Conservation (phyloP, 495 filamentous ascomycete genomes). For the Geoglossum glabrum region DNA sequence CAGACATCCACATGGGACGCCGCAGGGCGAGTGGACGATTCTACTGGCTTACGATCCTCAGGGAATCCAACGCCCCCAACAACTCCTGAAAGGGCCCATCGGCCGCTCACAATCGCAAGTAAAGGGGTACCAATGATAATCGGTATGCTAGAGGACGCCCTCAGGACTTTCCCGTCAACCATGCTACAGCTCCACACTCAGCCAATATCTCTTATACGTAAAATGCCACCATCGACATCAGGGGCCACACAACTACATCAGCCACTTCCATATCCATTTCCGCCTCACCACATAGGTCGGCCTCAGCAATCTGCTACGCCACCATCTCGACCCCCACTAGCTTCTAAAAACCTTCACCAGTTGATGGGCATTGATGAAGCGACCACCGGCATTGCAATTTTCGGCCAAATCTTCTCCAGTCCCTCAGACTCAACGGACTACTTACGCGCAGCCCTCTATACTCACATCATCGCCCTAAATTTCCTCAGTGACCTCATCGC, state of each 20-base stretch:
- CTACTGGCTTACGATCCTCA: neutral
- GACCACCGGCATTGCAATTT: neutral
- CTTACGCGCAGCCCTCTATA: neutral
- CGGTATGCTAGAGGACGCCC: neutral
- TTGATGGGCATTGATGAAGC: neutral
- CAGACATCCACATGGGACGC: neutral
- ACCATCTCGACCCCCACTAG: neutral
- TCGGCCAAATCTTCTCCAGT: neutral
- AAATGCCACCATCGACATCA: neutral
- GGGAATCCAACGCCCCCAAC: neutral
- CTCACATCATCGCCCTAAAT: slow-evolving; percentile 1
- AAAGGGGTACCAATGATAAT: neutral
- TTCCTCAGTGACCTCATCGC: neutral
- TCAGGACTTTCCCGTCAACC: neutral
- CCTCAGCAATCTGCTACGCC: neutral
- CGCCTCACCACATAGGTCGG: neutral
- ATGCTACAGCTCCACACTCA: slow-evolving; percentile 3
- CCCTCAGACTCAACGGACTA: slow-evolving; percentile 1
- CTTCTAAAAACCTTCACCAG: neutral
- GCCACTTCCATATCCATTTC: neutral
- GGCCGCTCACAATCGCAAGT: neutral
- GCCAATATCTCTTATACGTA: neutral
- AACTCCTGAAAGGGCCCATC: neutral
- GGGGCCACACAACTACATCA: neutral
- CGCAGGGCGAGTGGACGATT: neutral